These are phyloP conservation scores for Zygosaccharomyces sapae DNA, from an alignment of 1,139 yeast genomes.

Conservation along the genomic window DNA sequence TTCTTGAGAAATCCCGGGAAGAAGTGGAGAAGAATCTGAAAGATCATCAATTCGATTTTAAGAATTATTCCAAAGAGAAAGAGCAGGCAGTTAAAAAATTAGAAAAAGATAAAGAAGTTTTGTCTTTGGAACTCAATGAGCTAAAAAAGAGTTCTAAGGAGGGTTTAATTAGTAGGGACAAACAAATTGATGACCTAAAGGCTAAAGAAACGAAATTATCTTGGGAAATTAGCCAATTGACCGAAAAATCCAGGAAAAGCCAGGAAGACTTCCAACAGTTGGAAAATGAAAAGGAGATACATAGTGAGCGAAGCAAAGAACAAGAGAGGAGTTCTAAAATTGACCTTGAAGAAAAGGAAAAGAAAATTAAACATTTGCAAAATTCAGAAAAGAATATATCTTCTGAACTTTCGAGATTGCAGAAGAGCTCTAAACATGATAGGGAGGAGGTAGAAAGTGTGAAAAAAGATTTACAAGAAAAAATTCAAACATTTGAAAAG, in stretches of 20 bases:
- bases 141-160: constrained; percentile 8
- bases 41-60: background rate
- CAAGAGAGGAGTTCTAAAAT: background rate
- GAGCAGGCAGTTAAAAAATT: background rate
- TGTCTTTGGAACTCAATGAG: background rate
- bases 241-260: background rate
- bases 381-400: background rate
- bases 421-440: constrained; percentile 4
- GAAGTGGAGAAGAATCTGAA: constrained; percentile 1
- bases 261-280: background rate
- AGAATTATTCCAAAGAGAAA: background rate
- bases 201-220: background rate
- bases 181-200: constrained; percentile 14
- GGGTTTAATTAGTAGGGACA: constrained; percentile 8
- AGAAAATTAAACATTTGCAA: background rate
- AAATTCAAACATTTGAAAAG: constrained; percentile 45
- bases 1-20: background rate
- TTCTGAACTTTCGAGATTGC: constrained; percentile 1
- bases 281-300: background rate
- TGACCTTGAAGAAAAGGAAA: constrained; percentile 7
- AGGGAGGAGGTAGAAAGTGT: constrained; percentile 23
- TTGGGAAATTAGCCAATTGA: background rate
- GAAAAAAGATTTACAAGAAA: constrained; percentile 35
- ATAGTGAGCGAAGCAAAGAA: constrained; percentile 1
- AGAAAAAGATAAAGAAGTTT: background rate